Base-by-base conservation (phyloP, 108 stramenopile genomes). In the Discostella pseudostelligera region DNA sequence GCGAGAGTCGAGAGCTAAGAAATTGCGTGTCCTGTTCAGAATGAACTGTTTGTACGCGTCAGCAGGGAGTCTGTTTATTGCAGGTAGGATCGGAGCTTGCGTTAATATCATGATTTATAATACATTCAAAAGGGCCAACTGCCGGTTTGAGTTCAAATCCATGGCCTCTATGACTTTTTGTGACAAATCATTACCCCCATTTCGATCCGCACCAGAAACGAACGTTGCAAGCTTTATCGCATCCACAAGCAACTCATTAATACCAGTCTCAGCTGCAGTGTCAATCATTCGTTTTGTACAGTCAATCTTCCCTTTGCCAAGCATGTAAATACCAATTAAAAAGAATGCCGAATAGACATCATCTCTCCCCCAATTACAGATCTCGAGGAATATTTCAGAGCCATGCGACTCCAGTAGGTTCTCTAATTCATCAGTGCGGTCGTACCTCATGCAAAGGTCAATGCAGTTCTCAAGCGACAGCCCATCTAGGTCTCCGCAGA, bases 361-460 rank as follows among this genome's bases (percentile, higher is more conserved):
- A 35, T 74, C 84, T 44, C 87, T 78, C 37, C 83, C 81, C 79
- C 77, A 73, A 50, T 86, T 78, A 48, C 61, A 59, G 19, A 87
- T 80, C 39, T 83, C 67, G 6, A 71, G 76, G 8, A 92, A 29
- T 1, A 83, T 70, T 47, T 69, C 61, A 25, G 82, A 21, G 12
- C 87, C 87, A 58, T 84, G 60, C 12, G 56, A 56, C 35, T 83
- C 81, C 7, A 89, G 58, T 0, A 83, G 53, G 67, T 84, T 67
- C 60, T 83, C 86, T 43, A 92, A 58, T 21, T 81, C 84, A 60
- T 87, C 84, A 12, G 76, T 65, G 35, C 66, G 79, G 8, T 81
- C 85, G 59, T 82, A 78, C 51, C 72, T 59, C 80, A 89, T 86
- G 60, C 83, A 85, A 9, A 89, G 48, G 45, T 93, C 91, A 29